Conservation (phyloP, 1,284 basidiomycete genomes). For the Heterobasidion irregulare region DNA sequence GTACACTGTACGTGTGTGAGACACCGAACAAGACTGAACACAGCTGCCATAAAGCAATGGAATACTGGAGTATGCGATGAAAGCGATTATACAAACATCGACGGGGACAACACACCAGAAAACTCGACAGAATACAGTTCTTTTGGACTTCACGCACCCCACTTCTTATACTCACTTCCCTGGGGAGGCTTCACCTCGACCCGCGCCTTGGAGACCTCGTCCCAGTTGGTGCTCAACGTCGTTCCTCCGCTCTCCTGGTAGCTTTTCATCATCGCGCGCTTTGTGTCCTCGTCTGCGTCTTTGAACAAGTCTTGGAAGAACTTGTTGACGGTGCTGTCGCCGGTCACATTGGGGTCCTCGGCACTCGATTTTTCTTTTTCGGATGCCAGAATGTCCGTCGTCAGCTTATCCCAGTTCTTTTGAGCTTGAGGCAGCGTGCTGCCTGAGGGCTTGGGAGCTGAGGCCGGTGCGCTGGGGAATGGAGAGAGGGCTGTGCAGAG, state of each 20-base stretch:
- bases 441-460: constrained; percentile 21
- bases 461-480: constrained; percentile 9
- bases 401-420: constrained; percentile 83
- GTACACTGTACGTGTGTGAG: no score
- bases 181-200: constrained; percentile 75
- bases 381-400: constrained; percentile 48
- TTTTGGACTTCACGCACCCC: constrained; percentile 25
- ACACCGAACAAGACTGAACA: neutral
- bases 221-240: constrained; percentile 90
- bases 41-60: neutral
- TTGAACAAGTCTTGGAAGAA: constrained; percentile 84
- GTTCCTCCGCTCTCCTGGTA: constrained; percentile 90
- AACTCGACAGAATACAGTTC: no score
- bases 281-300: constrained; percentile 84
- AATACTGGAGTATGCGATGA: neutral
- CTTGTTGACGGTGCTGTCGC: constrained; percentile 66
- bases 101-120: neutral
- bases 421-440: constrained; percentile 21
- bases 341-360: constrained; percentile 79
- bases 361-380: constrained; percentile 51
- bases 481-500: constrained; percentile 23
- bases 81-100: neutral
- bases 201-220: constrained; percentile 63
- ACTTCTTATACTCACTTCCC: constrained; percentile 78
- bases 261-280: constrained; percentile 93